Base-by-base conservation (phyloP, 208 protist species). In the Wallacemonas rigidus region DNA sequence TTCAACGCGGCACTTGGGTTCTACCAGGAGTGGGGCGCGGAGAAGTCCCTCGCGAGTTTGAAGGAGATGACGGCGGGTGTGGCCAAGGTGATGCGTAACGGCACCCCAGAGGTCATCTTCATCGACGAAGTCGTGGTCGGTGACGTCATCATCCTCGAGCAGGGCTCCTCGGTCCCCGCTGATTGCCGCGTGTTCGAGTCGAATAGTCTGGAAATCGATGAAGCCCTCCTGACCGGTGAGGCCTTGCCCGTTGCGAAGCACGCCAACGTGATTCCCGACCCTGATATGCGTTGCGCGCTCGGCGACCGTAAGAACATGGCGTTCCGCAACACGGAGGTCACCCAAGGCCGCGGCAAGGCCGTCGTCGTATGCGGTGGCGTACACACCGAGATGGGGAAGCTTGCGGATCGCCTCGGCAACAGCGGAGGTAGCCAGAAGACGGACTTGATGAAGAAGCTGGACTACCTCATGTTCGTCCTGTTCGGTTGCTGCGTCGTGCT, bases 121-220 rank as follows among this genome's bases (percentile, higher is more conserved):
- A 89, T 97, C 50, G 89, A 83, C 63, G 94, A 99, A 65, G 82
- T 99, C 26, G 75, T 95, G 12, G 98, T 99, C 40, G 98, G 98
- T 43, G 98, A 99, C 77, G 43, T 99, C 38, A 82, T 99, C 50
- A 67, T 74, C 53, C 65, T 99, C 41, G 62, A 82, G 1, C 56
- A 85, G 3, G 98, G 98, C 65, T 87, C 98, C 51, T 75, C 92
- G 53, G 68, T 98, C 36, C 89, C 93, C 9, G 97, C 96, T 43
- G 98, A 99, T 79, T 96, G 97, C 39, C 55, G 99, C 41, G 85
- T 96, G 48, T 75, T 99, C 54, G 71, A 73, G 3, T 89, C 83
- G 12, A 74, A 89, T 65, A 91, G 86, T 60, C 80, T 95, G 6
- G 82, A 90, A 61, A 87, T 93, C 57, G 95, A 99, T 72, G 96